These are phyloP conservation scores for Uronychia binucleata DNA, from an alignment of 73 alveolate genomes.

Conservation along the genomic window DNA sequence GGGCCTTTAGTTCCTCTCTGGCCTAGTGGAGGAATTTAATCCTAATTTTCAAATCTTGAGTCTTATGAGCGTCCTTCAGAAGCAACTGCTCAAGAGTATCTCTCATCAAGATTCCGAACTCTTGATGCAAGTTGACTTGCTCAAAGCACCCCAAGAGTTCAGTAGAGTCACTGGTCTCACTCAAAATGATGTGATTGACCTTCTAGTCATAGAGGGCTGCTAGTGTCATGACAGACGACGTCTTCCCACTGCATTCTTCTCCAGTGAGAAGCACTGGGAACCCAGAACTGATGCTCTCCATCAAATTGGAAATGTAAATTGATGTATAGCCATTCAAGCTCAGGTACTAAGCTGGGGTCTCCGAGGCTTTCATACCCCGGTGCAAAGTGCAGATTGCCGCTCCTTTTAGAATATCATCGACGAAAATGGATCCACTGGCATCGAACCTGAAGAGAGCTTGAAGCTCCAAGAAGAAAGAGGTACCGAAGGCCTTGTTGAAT, in stretches of 20 bases:
- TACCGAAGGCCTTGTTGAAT: background rate
- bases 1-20: slow-evolving; percentile 18
- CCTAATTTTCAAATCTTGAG: too few species aligned
- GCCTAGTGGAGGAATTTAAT: slow-evolving; percentile 27
- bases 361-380: background rate
- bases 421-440: too few species aligned
- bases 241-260: slow-evolving; percentile 1
- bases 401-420: too few species aligned
- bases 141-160: slow-evolving; percentile 96
- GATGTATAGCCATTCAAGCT: background rate
- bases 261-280: slow-evolving; percentile 41
- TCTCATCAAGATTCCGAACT: too few species aligned
- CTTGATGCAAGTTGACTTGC: slow-evolving; percentile 72
- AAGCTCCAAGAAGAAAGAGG: too few species aligned
- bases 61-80: too few species aligned
- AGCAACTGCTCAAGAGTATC: too few species aligned
- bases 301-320: background rate
- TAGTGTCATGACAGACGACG: slow-evolving; percentile 20
- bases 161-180: slow-evolving; percentile 89
- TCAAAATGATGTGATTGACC: slow-evolving; percentile 69
- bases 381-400: background rate
- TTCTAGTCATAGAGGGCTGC: slow-evolving; percentile 13
- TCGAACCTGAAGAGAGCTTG: too few species aligned
- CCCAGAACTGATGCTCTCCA: slow-evolving; percentile 25
- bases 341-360: background rate